phyloP scores from a whole-genome alignment of 352 stramenopile genomes.

The Phytopythium ostracodes region DNA sequence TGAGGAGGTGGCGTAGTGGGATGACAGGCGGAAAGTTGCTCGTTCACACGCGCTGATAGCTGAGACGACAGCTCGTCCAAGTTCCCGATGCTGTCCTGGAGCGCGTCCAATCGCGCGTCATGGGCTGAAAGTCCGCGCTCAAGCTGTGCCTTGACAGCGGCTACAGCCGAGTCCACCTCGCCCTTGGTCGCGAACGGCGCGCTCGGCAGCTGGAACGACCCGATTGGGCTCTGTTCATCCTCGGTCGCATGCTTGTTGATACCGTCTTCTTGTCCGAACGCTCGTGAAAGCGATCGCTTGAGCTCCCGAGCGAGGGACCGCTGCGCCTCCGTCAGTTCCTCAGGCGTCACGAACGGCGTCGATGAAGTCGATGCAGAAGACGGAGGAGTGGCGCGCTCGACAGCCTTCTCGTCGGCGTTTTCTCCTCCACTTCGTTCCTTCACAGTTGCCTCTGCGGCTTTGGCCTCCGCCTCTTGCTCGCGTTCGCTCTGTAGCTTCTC shows the following conservation, averaged over 20 bases:
- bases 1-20: background rate
- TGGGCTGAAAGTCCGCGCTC: constrained; percentile 30
- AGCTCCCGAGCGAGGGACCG: constrained; percentile 41
- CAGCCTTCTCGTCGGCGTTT: background rate
- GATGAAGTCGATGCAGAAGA: background rate
- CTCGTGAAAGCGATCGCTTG: constrained; percentile 34
- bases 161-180: constrained; percentile 41
- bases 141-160: constrained; percentile 31
- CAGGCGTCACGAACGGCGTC: constrained; percentile 31
- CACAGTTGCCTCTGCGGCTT: background rate
- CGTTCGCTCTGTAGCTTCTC: constrained; percentile 22
- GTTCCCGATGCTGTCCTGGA: constrained; percentile 28
- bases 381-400: background rate
- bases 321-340: constrained; percentile 45
- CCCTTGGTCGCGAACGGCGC: constrained; percentile 37
- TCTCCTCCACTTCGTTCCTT: background rate
- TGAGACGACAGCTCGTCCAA: constrained; percentile 19
- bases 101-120: constrained; percentile 27
- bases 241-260: background rate
- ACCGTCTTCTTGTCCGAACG: constrained; percentile 27
- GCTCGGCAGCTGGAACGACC: constrained; percentile 16
- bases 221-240: background rate
- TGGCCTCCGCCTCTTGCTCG: constrained; percentile 13
- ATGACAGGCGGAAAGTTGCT: background rate
- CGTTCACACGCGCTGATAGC: constrained; percentile 5